These are phyloP conservation scores for Botrytis sinoallii DNA, from an alignment of 2,329 filamentous ascomycete species.

Conservation along the genomic window DNA sequence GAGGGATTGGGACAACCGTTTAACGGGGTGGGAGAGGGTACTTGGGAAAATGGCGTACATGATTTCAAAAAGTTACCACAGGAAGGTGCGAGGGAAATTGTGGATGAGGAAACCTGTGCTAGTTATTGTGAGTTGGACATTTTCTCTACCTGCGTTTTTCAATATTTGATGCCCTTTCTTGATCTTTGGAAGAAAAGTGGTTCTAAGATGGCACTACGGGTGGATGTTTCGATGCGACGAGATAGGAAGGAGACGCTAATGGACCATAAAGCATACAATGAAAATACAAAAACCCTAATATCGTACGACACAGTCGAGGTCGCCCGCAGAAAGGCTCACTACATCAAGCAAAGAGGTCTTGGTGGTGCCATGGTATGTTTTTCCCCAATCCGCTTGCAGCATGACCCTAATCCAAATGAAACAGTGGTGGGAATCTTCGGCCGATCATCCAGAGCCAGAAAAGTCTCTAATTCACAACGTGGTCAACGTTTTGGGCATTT, in stretches of 20 bases:
- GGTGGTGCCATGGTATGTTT: conserved; percentile 72
- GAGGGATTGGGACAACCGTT: conserved; percentile 68
- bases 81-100: conserved; percentile 58
- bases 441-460: conserved; percentile 59
- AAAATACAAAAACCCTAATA: conserved; percentile 61
- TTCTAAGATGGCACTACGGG: not conserved
- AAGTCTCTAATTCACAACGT: conserved; percentile 68
- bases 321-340: conserved; percentile 67
- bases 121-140: conserved; percentile 57
- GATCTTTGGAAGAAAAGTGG: not conserved
- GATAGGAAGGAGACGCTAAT: not conserved
- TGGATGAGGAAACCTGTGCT: conserved; percentile 63
- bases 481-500: conserved; percentile 53
- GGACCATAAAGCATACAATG: conserved; percentile 52
- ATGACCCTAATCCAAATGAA: not conserved
- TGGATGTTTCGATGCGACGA: not conserved
- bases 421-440: conserved; percentile 74
- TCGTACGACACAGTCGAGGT: conserved; percentile 73
- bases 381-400: too few species aligned
- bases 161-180: not conserved
- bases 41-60: conserved; percentile 81
- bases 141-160: not conserved
- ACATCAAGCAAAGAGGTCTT: conserved; percentile 62
- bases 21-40: conserved; percentile 71
- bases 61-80: conserved; percentile 85